phyloP scores from a whole-genome alignment of 768 basidiomycete genomes.

The Sporobolomyces phaffii region DNA sequence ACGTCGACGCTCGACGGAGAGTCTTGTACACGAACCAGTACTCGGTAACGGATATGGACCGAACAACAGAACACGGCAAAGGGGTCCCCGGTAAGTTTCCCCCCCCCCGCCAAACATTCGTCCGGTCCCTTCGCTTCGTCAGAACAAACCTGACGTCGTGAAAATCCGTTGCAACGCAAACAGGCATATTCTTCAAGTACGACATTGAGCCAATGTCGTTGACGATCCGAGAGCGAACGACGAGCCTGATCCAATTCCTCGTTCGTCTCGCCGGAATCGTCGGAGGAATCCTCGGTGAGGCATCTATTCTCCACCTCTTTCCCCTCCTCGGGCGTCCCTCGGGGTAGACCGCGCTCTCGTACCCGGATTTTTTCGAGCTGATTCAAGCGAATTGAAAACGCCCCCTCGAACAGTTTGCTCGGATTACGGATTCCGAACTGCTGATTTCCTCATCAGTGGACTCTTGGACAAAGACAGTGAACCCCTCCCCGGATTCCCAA shows the following conservation, averaged over 20 bases:
- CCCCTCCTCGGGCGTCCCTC: too few species aligned
- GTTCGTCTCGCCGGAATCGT: constrained; percentile 85
- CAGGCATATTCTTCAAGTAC: constrained; percentile 91
- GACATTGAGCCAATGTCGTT: constrained; percentile 86
- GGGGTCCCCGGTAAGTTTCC: constrained; percentile 61
- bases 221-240: constrained; percentile 81
- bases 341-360: too few species aligned
- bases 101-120: too few species aligned
- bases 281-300: constrained; percentile 69
- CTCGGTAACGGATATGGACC: constrained; percentile 86
- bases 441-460: constrained; percentile 16
- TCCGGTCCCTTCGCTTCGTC: too few species aligned
- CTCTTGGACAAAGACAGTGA: neutral
- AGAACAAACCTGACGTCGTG: too few species aligned
- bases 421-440: constrained; percentile 36
- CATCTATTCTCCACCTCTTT: too few species aligned
- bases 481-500: constrained; percentile 21
- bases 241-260: constrained; percentile 68
- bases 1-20: constrained; percentile 53
- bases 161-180: too few species aligned
- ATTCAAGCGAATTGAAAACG: too few species aligned
- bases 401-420: too few species aligned
- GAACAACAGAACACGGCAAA: constrained; percentile 63
- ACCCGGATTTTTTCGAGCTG: too few species aligned
- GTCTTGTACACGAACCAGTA: constrained; percentile 72